Base-by-base conservation (phyloP, 1,284 basidiomycete genomes). In the Ustilago curta region DNA sequence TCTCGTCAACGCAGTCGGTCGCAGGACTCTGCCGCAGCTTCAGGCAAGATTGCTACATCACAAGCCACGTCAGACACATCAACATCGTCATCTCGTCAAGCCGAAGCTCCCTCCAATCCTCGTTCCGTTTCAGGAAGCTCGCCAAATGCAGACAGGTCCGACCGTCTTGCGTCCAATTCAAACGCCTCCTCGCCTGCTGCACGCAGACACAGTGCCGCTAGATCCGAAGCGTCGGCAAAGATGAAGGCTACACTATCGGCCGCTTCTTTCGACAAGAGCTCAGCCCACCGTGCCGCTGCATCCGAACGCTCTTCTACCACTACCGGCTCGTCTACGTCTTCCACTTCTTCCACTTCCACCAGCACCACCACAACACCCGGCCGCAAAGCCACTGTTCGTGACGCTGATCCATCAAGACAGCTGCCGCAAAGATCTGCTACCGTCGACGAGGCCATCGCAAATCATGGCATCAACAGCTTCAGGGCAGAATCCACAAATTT, bases 211-310 rank as follows among this genome's bases (percentile, higher is more conserved):
- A 74, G 71, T 27, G 50, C 58, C 37, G 72, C 72, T 2, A 62
- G 72, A 31, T 64, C 59, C 8, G 72, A 76, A 53, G 72, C 72
- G 19, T 67, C 67, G 3, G 68, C 68, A 39, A 76, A 76, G 56
- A 44, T 76, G 60, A 70, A 63, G 51, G 72, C 72, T 12, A 59
- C 72, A 7, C 68, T 76, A 21, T 76, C 72, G 7, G 70, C 70
- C 2, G 63, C 72, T 19, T 68, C 72, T 4, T 55, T 58, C 14
- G 71, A 68, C 35, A 69, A 73, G 27, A 31, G 49, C 16, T 29
- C 54, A 6, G 39, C 53, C 35, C 66, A 68, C 12, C 59, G 56
- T 32, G 27, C 44, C 0, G 23, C 50, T 45, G 31, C 53, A 8
- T 18, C 44, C 39, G 35, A 61, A 9, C 53, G 58, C 47, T 56